Evolutionary conservation across 106 monocot species (phyloP).

Genomic region (Allium cepa): DNA sequence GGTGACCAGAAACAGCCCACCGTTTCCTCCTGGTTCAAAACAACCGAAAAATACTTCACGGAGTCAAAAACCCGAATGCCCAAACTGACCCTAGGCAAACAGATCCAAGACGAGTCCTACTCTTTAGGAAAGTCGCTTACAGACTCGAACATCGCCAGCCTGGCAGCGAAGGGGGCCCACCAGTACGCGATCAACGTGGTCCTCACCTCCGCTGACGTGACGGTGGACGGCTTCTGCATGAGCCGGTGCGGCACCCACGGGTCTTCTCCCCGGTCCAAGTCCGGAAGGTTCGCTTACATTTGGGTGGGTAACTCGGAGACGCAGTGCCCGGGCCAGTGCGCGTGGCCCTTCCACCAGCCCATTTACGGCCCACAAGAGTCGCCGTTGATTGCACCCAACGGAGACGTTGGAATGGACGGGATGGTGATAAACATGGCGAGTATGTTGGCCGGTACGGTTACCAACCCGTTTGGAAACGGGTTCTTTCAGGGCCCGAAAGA

Average conservation of each 20-base stretch:
- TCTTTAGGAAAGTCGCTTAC: slow-evolving; percentile 26
- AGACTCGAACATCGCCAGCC: slow-evolving; percentile 2
- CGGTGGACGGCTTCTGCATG: slow-evolving; percentile 42
- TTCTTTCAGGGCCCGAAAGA: slow-evolving; percentile 64
- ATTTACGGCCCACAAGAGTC: slow-evolving; percentile 63
- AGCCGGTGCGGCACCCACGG: slow-evolving; percentile 28
- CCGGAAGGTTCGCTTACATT: slow-evolving; percentile 35
- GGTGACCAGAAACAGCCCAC: slow-evolving; percentile 5
- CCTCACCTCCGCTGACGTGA: slow-evolving; percentile 33
- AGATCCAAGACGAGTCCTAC: slow-evolving; percentile 15
- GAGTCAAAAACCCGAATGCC: slow-evolving; percentile 2
- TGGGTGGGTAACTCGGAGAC: slow-evolving; percentile 81
- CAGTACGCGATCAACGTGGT: slow-evolving; percentile 21
- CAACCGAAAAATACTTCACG: slow-evolving; percentile 21
- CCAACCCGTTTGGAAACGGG: slow-evolving; percentile 71
- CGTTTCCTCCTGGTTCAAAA: slow-evolving; percentile 27
- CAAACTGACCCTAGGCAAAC: slow-evolving; percentile 14
- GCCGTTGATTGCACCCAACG: slow-evolving; percentile 59
- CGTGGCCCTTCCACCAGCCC: slow-evolving; percentile 91
- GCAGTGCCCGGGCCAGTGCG: slow-evolving; percentile 92
- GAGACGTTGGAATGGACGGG: slow-evolving; percentile 75
- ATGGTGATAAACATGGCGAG: slow-evolving; percentile 72
- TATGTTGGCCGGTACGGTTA: slow-evolving; percentile 53
- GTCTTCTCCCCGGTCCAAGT: slow-evolving; percentile 6
- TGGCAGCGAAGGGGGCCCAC: slow-evolving; percentile 14